phyloP scores from a whole-genome alignment of 345 rosid species.

The Eucalyptus leucophloia region DNA sequence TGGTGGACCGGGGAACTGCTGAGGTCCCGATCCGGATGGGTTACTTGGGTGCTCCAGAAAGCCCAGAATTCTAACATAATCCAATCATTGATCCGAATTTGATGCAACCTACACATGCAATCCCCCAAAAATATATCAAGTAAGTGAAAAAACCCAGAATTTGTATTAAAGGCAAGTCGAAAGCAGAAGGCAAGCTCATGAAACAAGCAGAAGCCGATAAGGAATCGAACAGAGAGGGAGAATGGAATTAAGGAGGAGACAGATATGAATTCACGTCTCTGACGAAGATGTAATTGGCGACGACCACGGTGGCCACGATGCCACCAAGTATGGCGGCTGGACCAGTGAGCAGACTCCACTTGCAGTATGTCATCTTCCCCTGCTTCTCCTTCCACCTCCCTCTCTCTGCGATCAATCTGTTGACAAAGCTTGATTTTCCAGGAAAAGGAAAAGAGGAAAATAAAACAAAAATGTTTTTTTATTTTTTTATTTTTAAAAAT shows the following conservation, averaged over 20 bases:
- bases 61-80: background rate
- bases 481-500: no score
- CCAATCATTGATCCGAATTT: background rate
- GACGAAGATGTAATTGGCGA: slow-evolving; percentile 29
- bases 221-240: background rate
- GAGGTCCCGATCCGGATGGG: no score
- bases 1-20: no score
- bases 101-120: background rate
- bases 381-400: background rate
- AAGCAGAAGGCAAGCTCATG: background rate
- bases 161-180: background rate
- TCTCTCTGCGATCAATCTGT: no score
- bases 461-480: no score
- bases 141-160: background rate
- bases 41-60: background rate
- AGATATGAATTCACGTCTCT: slow-evolving; percentile 21
- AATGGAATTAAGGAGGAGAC: background rate
- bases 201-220: background rate
- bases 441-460: no score
- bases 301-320: slow-evolving; percentile 40
- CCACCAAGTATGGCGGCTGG: slow-evolving; percentile 55
- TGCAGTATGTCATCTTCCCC: slow-evolving; percentile 60
- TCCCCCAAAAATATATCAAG: background rate
- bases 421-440: no score
- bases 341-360: slow-evolving; percentile 87